These are phyloP conservation scores for Fagopyrum tataricum DNA, from an alignment of 148 eudicot genomes.

Conservation along the genomic window DNA sequence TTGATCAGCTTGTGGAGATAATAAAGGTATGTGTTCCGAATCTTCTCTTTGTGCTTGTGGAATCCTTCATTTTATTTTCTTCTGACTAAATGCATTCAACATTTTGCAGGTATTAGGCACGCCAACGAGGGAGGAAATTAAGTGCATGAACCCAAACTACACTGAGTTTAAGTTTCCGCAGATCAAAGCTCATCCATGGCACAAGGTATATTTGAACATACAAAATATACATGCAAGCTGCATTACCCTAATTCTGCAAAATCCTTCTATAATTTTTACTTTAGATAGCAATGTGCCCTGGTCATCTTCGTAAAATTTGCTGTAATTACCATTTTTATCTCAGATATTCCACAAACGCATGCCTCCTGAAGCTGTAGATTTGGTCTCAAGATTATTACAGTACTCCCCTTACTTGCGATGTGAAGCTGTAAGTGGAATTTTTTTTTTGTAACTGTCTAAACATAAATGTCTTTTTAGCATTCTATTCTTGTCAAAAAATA, in stretches of 20 bases:
- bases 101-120: conserved; percentile 72
- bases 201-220: conserved; percentile 48
- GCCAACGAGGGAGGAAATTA: conserved; percentile 94
- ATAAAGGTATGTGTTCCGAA: conserved; percentile 49
- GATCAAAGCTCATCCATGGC: conserved; percentile 98
- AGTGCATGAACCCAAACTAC: conserved; percentile 97
- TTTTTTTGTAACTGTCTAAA: too few relatives aligned
- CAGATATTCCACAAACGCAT: conserved; percentile 88
- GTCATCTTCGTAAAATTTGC: background rate
- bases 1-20: conserved; percentile 93
- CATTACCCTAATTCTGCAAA: background rate
- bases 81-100: background rate
- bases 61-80: background rate
- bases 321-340: background rate
- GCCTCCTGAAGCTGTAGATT: conserved; percentile 96
- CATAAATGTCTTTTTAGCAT: too few relatives aligned
- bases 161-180: conserved; percentile 95
- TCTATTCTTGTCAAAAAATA: too few relatives aligned
- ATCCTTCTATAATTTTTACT: background rate
- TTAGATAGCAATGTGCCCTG: background rate
- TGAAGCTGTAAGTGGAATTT: conserved; percentile 49
- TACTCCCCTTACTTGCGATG: conserved; percentile 85
- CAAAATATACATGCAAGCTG: background rate
- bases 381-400: conserved; percentile 81
- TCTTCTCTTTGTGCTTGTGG: background rate